These are phyloP conservation scores for Syzygium oleosum DNA, from an alignment of 345 rosid species.

Conservation along the genomic window DNA sequence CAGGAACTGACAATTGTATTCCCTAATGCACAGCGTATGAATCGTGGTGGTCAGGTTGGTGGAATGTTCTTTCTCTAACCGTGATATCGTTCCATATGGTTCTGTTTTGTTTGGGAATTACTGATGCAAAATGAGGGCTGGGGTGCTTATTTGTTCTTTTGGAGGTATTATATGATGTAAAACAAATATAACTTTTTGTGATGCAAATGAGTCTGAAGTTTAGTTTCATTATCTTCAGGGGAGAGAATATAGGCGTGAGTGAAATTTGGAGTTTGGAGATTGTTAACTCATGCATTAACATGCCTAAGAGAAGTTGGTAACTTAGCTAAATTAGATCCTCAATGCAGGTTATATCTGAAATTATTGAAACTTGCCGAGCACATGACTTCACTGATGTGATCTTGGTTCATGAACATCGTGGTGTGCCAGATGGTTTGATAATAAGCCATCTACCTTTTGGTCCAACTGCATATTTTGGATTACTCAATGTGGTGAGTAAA, in stretches of 20 bases:
- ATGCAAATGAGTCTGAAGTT: background rate
- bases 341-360: conserved; percentile 80
- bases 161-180: background rate
- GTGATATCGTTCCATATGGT: background rate
- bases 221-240: background rate
- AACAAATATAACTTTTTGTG: background rate
- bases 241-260: background rate
- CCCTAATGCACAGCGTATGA: conserved; percentile 70
- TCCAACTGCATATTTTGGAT: conserved; percentile 89
- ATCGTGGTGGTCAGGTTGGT: conserved; percentile 83
- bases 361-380: conserved; percentile 75
- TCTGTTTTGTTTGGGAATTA: background rate
- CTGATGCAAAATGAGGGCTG: background rate
- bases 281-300: background rate
- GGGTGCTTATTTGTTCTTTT: background rate
- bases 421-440: conserved; percentile 79
- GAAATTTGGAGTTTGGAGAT: background rate
- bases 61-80: background rate
- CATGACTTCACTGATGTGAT: conserved; percentile 91
- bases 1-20: conserved; percentile 84
- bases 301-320: background rate
- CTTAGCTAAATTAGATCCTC: background rate
- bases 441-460: conserved; percentile 90
- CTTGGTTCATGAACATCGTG: conserved; percentile 85
- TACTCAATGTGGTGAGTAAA: conserved; percentile 73